phyloP scores from a whole-genome alignment of 2,329 filamentous ascomycete genomes.

The Claviceps sp. region DNA sequence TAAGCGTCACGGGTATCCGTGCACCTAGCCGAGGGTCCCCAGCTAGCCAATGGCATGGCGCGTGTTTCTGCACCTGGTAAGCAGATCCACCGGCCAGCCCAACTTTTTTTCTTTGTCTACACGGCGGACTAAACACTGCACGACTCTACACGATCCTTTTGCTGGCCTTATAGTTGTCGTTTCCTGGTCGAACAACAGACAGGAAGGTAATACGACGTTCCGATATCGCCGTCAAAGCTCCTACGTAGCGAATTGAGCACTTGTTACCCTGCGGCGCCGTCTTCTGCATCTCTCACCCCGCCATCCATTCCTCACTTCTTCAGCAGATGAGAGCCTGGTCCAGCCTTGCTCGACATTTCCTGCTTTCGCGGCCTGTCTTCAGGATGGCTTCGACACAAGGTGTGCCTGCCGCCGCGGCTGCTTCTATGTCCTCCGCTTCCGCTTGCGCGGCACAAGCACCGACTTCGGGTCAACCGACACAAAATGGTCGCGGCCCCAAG shows the following conservation, averaged over 20 bases:
- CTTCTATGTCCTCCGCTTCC: neutral
- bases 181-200: too few relatives aligned
- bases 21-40: neutral
- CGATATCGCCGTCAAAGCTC: too few relatives aligned
- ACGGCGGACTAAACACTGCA: neutral
- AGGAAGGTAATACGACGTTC: too few relatives aligned
- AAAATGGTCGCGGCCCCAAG: conserved; percentile 2
- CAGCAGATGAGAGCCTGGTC: conserved; percentile 8
- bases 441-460: neutral
- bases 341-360: neutral
- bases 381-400: conserved; percentile 7
- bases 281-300: neutral
- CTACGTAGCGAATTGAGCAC: neutral
- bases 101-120: conserved; percentile 1
- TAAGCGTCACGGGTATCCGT: too few relatives aligned
- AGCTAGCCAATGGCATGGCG: conserved; percentile 2
- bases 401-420: neutral
- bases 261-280: neutral
- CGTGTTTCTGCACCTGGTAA: conserved; percentile 2
- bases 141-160: neutral
- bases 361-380: conserved; percentile 2
- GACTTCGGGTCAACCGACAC: neutral
- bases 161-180: too few relatives aligned
- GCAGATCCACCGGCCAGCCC: neutral
- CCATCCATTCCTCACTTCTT: neutral